These are phyloP conservation scores for Phytophthora niederhauseri DNA, from an alignment of 352 stramenopile species.

Conservation along the genomic window DNA sequence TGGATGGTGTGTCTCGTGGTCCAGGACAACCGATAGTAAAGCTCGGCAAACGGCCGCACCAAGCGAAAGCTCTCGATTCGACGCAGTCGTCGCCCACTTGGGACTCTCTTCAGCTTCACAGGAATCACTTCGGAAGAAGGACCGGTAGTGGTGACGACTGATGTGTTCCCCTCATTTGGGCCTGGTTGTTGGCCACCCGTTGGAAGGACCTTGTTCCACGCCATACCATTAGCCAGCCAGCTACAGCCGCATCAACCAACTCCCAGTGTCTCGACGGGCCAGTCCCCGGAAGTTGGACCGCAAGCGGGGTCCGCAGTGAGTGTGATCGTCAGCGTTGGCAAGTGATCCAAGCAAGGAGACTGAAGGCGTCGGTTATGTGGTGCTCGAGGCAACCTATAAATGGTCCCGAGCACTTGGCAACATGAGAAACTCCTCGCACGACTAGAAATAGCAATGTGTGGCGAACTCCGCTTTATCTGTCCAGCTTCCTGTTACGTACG, in stretches of 20 bases:
- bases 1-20: constrained; percentile 5
- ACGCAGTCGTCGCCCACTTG: neutral
- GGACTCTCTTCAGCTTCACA: neutral
- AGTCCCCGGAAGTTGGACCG: neutral
- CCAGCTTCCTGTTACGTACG: too few relatives aligned
- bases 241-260: neutral
- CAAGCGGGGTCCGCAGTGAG: neutral
- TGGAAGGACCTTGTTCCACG: constrained; percentile 2
- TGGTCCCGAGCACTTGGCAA: neutral
- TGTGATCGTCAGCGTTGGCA: neutral
- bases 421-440: neutral
- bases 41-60: neutral
- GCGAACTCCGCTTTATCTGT: too few relatives aligned
- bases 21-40: constrained; percentile 13
- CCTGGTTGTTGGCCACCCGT: constrained; percentile 1
- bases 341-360: neutral
- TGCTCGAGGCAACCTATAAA: neutral
- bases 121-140: neutral
- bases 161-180: neutral
- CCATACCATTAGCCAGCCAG: neutral
- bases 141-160: neutral
- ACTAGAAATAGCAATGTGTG: too few relatives aligned
- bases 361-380: neutral
- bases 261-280: neutral
- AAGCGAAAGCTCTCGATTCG: constrained; percentile 2